Conservation (phyloP, 1,139 yeast genomes). For the Yamadazyma triangularis region DNA sequence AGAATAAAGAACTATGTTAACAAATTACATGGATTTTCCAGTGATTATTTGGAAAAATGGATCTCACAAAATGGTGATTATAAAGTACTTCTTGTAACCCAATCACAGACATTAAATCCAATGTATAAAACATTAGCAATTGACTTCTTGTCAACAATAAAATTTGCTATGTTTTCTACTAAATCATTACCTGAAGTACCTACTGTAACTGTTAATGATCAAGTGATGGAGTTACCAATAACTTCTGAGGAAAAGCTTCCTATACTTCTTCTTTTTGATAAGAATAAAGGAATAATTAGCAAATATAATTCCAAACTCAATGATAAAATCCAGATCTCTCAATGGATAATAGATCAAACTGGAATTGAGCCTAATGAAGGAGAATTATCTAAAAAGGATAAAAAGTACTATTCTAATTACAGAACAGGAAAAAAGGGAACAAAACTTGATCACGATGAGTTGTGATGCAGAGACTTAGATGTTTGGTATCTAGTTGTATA, state of each 20-base stretch:
- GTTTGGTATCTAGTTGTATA: too few species aligned
- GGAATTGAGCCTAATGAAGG: slow-evolving; percentile 35
- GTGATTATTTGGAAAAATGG: slow-evolving; percentile 40
- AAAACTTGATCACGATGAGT: slow-evolving; percentile 29
- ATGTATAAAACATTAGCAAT: slow-evolving; percentile 69
- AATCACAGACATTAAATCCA: slow-evolving; percentile 49
- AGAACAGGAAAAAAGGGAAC: slow-evolving; percentile 24
- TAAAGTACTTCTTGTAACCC: slow-evolving; percentile 44
- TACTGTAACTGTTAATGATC: slow-evolving; percentile 17
- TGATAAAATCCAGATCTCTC: slow-evolving; percentile 26
- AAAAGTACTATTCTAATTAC: slow-evolving; percentile 24
- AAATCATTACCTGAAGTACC: slow-evolving; percentile 8
- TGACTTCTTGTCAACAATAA: slow-evolving; percentile 50
- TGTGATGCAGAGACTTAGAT: slow-evolving; percentile 13
- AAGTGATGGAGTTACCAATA: slow-evolving; percentile 15
- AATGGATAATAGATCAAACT: slow-evolving; percentile 31
- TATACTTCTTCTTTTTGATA: slow-evolving; percentile 24
- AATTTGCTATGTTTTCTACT: slow-evolving; percentile 24
- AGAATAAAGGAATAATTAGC: slow-evolving; percentile 15
- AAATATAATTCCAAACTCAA: slow-evolving; percentile 24
- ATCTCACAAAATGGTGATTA: slow-evolving; percentile 15
- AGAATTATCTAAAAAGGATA: slow-evolving; percentile 32
- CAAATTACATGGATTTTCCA: slow-evolving; percentile 30
- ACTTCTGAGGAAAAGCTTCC: too few species aligned
- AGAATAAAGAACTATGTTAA: slow-evolving; percentile 72